These are phyloP conservation scores for Euphorbia tirucalli DNA, from an alignment of 345 rosid species.

Conservation along the genomic window DNA sequence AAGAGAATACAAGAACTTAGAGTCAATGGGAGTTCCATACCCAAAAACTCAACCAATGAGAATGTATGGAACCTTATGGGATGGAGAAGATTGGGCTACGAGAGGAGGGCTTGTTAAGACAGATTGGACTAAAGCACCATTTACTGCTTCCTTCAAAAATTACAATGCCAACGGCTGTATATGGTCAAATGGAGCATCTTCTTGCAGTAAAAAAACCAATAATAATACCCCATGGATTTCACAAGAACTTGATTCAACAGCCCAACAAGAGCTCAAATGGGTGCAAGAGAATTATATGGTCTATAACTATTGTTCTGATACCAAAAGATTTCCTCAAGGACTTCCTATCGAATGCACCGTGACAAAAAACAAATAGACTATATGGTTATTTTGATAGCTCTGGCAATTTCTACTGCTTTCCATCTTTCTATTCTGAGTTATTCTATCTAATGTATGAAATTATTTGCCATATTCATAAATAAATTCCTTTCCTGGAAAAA, in stretches of 20 bases:
- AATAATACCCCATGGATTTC: not conserved
- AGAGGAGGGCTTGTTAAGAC: conserved; percentile 69
- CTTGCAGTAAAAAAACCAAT: conserved; percentile 14
- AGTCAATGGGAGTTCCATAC: conserved; percentile 44
- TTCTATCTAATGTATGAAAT: no score
- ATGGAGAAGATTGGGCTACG: conserved; percentile 78
- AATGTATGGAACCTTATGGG: conserved; percentile 59
- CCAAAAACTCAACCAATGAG: conserved; percentile 64
- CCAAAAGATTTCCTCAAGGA: conserved; percentile 13
- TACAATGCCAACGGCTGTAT: conserved; percentile 41
- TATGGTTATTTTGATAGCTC: not conserved
- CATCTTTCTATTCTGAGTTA: not conserved
- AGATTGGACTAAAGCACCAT: conserved; percentile 59
- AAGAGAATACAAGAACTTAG: conserved; percentile 66
- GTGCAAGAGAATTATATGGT: conserved; percentile 20
- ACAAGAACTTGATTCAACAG: not conserved
- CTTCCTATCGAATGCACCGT: conserved; percentile 5
- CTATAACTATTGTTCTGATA: conserved; percentile 15
- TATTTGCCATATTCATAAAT: no score
- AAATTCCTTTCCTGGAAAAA: no score
- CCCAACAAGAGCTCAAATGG: conserved; percentile 12
- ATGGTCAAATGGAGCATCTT: conserved; percentile 26
- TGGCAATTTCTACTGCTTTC: not conserved
- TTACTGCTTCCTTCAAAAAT: conserved; percentile 49
- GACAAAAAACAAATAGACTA: not conserved